Evolutionary conservation across 140 eudicot genomes (phyloP).

Genomic region (Cichorium intybus): DNA sequence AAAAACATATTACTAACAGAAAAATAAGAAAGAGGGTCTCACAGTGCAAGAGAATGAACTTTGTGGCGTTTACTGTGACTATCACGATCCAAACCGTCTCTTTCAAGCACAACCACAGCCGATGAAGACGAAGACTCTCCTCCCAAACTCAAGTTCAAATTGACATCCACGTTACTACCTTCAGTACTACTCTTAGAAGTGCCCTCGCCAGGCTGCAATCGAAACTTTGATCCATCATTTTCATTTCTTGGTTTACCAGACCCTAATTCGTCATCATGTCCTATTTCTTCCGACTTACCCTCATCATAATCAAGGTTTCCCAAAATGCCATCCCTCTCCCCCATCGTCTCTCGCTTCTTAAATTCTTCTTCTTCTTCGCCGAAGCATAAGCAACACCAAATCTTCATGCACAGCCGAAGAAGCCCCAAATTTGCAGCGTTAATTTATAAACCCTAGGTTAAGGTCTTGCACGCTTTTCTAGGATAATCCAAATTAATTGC

Average conservation of each 20-base stretch:
- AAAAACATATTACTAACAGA: background rate
- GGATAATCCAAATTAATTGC: conserved; percentile 11
- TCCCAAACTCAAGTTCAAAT: conserved; percentile 51
- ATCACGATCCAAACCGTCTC: conserved; percentile 50
- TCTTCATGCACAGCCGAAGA: conserved; percentile 54
- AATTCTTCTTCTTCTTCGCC: conserved; percentile 39
- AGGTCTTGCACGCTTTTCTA: conserved; percentile 27
- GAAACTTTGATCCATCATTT: conserved; percentile 7
- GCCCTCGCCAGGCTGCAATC: conserved; percentile 16
- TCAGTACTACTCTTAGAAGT: conserved; percentile 23
- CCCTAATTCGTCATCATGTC: conserved; percentile 32
- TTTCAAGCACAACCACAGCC: conserved; percentile 20
- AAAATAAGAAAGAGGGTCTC: conserved; percentile 24
- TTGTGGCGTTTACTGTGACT: conserved; percentile 72
- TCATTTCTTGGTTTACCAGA: conserved; percentile 15
- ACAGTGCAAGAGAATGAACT: conserved; percentile 61
- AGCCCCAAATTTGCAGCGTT: conserved; percentile 16
- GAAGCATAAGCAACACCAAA: conserved; percentile 68
- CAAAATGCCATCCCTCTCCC: conserved; percentile 35
- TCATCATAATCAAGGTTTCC: conserved; percentile 23
- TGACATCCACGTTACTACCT: conserved; percentile 31
- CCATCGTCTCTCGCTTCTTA: conserved; percentile 26
- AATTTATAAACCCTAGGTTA: conserved; percentile 36
- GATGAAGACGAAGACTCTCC: conserved; percentile 33
- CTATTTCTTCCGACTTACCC: conserved; percentile 32